Evolutionary conservation across 257 asterid genomes (phyloP).

Genomic region (Petunia secreta): DNA sequence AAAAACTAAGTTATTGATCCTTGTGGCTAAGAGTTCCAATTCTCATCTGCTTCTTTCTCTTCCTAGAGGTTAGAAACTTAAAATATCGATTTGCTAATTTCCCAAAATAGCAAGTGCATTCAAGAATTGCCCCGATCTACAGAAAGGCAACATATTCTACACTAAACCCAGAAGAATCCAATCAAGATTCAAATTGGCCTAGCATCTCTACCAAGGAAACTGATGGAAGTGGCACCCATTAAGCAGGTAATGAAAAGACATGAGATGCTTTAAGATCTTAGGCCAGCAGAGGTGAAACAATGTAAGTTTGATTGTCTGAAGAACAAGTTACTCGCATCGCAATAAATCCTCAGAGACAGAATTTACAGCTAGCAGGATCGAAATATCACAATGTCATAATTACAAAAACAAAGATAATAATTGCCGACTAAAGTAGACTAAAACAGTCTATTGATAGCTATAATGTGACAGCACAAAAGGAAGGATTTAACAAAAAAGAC

Average conservation of each 20-base stretch:
- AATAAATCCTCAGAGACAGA: not conserved
- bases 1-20: not conserved
- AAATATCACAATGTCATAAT: conserved; percentile 18
- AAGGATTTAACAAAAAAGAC: not conserved
- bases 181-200: conserved; percentile 2
- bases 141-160: not conserved
- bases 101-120: not conserved
- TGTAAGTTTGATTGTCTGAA: not conserved
- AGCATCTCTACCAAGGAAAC: not conserved
- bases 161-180: not conserved
- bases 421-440: conserved; percentile 11
- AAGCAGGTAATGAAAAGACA: conserved; percentile 15
- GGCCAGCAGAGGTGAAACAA: not conserved
- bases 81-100: not conserved
- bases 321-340: conserved; percentile 12
- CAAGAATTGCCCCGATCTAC: not conserved
- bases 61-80: conserved; percentile 8
- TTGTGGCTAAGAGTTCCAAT: not conserved
- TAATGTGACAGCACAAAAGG: conserved; percentile 2
- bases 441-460: not conserved
- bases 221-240: not conserved
- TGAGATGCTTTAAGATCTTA: conserved; percentile 10
- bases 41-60: conserved; percentile 7
- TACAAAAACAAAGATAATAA: not conserved
- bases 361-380: not conserved